A percentile compares a stretch with the other conserved stretches of the same genome.
Conservation (phyloP, 768 basidiomycete species). For the Dioszegia aurantiaca region DNA sequence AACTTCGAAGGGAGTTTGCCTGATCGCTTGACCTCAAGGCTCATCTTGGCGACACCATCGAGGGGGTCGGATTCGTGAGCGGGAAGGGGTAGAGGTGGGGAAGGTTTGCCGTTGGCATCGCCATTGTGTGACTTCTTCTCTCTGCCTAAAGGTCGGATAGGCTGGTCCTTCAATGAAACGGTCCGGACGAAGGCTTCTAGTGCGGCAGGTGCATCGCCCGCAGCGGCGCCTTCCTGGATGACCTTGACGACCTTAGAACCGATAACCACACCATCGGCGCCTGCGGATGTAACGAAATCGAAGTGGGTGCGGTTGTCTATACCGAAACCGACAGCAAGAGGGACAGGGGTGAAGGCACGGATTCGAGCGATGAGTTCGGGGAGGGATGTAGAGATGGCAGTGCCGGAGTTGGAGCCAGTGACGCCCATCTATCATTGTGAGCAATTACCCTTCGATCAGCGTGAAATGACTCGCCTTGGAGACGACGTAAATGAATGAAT, state of each 20-base stretch:
- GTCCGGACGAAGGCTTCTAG: conserved; percentile 64
- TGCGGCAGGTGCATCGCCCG: conserved; percentile 45
- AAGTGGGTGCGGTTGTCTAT: conserved; percentile 88
- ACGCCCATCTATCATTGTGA: conserved; percentile 76
- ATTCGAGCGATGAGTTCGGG: conserved; percentile 82
- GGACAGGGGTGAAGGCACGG: conserved; percentile 70
- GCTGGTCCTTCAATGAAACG: conserved; percentile 59
- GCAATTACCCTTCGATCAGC: background rate
- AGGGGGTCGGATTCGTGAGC: conserved; percentile 24
- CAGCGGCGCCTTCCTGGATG: conserved; percentile 64
- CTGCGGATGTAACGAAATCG: conserved; percentile 74
- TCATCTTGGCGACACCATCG: conserved; percentile 20
- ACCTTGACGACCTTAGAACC: conserved; percentile 80
- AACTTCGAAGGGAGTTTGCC: conserved; percentile 72
- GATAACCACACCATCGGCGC: conserved; percentile 94
- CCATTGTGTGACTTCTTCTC: conserved; percentile 24
- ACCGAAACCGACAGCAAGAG: conserved; percentile 94
- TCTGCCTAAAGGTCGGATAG: conserved; percentile 27
- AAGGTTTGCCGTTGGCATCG: conserved; percentile 41
- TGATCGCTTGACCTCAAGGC: conserved; percentile 27
- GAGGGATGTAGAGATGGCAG: conserved; percentile 66
- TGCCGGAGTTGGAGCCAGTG: conserved; percentile 79
- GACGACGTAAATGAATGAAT: conserved; percentile 97
- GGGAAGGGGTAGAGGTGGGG: conserved; percentile 38
- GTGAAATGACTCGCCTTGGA: conserved; percentile 66